phyloP scores from a whole-genome alignment of 768 basidiomycete genomes.

The Dacryopinax spathularia region DNA sequence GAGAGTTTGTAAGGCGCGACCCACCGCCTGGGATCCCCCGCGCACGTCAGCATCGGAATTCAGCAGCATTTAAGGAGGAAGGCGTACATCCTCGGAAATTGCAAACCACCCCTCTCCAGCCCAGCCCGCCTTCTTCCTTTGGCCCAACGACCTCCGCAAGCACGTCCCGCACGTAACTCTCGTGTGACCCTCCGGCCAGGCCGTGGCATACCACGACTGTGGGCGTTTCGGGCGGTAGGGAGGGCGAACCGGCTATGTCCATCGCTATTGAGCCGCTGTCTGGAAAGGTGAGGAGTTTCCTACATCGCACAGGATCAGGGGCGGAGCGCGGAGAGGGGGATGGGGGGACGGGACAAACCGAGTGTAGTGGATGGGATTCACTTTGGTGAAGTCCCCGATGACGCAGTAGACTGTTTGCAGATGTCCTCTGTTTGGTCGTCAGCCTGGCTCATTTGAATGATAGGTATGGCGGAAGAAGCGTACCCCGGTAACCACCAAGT shows the following conservation, averaged over 20 bases:
- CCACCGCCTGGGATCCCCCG: constrained; percentile 51
- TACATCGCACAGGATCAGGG: constrained; percentile 10
- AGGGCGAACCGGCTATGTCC: constrained; percentile 15
- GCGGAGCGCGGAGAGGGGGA: constrained; percentile 7
- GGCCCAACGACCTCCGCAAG: constrained; percentile 53
- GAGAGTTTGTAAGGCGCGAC: constrained; percentile 63
- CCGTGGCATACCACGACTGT: constrained; percentile 33
- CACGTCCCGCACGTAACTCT: constrained; percentile 76
- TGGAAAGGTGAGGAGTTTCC: constrained; percentile 26
- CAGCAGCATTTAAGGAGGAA: background rate
- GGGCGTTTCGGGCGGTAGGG: constrained; percentile 21
- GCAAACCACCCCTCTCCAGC: constrained; percentile 78
- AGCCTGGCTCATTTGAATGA: too few relatives aligned
- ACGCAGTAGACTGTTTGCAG: constrained; percentile 28
- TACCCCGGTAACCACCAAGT: background rate
- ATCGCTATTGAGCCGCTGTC: constrained; percentile 31
- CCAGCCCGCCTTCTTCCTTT: constrained; percentile 66
- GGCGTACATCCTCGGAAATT: constrained; percentile 83
- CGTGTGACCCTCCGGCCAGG: constrained; percentile 55
- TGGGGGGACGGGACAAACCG: constrained; percentile 16
- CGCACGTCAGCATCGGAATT: background rate
- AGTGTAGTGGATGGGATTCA: constrained; percentile 27
- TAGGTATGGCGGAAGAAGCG: too few relatives aligned
- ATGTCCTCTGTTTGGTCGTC: constrained; percentile 28
- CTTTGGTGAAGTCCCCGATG: constrained; percentile 26